Evolutionary conservation across 2,329 filamentous ascomycete species (phyloP), one percentile per base, ranked within the genome.

Genomic region (Aspergillus pseudotamarii): DNA sequence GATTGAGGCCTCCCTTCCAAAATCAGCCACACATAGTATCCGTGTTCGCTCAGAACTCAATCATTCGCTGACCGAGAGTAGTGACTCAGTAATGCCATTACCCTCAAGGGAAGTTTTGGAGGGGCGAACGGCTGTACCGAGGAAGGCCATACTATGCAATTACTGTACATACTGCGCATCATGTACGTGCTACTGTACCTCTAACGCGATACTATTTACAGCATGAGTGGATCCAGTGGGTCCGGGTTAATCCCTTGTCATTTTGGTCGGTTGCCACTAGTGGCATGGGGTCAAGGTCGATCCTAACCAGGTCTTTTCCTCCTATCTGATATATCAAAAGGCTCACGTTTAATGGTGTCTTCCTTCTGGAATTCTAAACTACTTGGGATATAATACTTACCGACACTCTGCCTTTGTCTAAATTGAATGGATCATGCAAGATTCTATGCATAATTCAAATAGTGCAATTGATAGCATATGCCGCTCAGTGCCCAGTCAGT

Each of bases 11-110:
- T 60, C 65, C 57, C 59, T 65, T 58, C 58, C 56, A 54, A 54
- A 57, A 57, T 58, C 63, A 69, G 63, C 66, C 64, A 67, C 56
- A 59, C 41, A 53, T 45, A 51, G 62, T 67, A 63, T 59, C 60
- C 58, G 63, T 60, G 64, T 38, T 63, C 59, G 56, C 58, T 51
- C 28, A 10, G 48, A 9, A 16, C 26, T 51, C 48, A 51, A 65
- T 63, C 56, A 63, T 61, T 64, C 61, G 64, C 60, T 30, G 59
- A 57, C 60, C 57, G 60, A 65, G 55, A 60, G 19, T 36, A 64
- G 38, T 46, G 59, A 34, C 28, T 19, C 38, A 57, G 61, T 51
- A 57, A 43, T 32, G 57, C 34, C 48, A 68, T 61, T 64, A 41
- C 50, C 30, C 53, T 48, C 51, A 61, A 59, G 10, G 32, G 43